Percentiles rank a stretch among this genome's conserved stretches.
phyloP scores from a whole-genome alignment of 257 asterid genomes.

The Striga asiatica region DNA sequence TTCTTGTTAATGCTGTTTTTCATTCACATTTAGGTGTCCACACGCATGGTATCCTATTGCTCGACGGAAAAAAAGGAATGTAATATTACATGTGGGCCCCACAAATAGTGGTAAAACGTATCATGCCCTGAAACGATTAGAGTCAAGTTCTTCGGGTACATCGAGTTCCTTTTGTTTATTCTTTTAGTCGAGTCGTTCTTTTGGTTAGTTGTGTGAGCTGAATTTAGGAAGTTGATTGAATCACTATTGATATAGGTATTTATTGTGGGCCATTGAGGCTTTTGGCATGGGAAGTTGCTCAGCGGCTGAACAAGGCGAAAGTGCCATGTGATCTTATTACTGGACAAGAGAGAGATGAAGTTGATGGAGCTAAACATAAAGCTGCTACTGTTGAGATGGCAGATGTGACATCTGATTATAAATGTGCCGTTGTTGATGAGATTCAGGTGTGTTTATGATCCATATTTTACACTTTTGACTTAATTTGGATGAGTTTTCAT shows the following conservation, averaged over 20 bases:
- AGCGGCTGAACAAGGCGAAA: constrained; percentile 73
- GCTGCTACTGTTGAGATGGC: constrained; percentile 95
- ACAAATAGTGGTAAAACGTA: constrained; percentile 96
- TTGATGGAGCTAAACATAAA: constrained; percentile 81
- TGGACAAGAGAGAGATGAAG: constrained; percentile 89
- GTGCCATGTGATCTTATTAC: constrained; percentile 92
- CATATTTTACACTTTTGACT: constrained; percentile 2
- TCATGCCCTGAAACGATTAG: constrained; percentile 71
- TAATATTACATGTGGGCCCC: constrained; percentile 87
- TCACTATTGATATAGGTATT: constrained; percentile 35
- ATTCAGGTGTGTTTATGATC: constrained; percentile 55
- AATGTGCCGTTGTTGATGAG: constrained; percentile 92
- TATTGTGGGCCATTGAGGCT: constrained; percentile 97
- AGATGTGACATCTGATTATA: constrained; percentile 53
- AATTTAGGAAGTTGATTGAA: not conserved
- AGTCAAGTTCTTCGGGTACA: constrained; percentile 67
- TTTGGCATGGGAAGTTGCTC: constrained; percentile 96
- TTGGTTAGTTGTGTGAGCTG: constrained; percentile 5
- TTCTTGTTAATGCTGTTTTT: not conserved
- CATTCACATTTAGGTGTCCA: constrained; percentile 45
- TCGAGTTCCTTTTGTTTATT: not conserved
- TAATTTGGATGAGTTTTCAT: constrained; percentile 2
- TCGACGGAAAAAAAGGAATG: constrained; percentile 57
- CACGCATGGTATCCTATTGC: constrained; percentile 93
- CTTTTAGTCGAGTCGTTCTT: constrained; percentile 5